Evolutionary conservation across 441 rosid species (phyloP), one percentile per base, ranked within the genome.

Genomic region (Rhodomyrtus psidioides): DNA sequence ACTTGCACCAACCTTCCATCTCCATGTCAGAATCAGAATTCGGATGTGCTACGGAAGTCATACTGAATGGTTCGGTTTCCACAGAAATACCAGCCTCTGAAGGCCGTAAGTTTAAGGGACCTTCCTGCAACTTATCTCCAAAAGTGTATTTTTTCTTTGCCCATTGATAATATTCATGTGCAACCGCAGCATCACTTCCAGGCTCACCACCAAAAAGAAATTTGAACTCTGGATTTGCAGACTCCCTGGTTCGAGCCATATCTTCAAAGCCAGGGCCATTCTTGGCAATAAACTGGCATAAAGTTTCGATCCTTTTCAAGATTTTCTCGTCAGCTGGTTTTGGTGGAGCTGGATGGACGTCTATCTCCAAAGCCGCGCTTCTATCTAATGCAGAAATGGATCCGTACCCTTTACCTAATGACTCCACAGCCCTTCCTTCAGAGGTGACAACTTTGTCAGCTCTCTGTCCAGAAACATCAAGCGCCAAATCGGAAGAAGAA

Each of bases 11-110:
- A 95, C 98, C 98, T 94, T 94, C 98, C 98, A 95, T 95, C 90
- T 95, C 98, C 95, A 93, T 95, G 91, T 95, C 97, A 83, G 96
- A 94, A 90, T 93, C 95, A 70, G 86, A 84, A 88, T 88, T 88
- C 12, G 87, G 89, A 84, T 87, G 85, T 30, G 90, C 76, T 55
- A n/a, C 88, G 82, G 88, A 51, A 26, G 89, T 85, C 83, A 57
- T 75, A 75, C 55, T 60, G 62, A 85, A 82, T 81, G 53, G 74
- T 55, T 81, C 84, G 17, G 86, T 44, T 51, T 88, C 88, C 75
- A 24, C 15, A 54, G 86, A 84, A 46, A 83, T 60, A 53, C 53
- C 83, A n/a, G 81, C 82, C 83, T 84, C 88, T 59, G 82, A 86
- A 76, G 86, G 79, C 85, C 87, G 62, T 56, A 60, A 26, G 87